Conservation (phyloP, 441 rosid genomes). For the Populus hybrid region DNA sequence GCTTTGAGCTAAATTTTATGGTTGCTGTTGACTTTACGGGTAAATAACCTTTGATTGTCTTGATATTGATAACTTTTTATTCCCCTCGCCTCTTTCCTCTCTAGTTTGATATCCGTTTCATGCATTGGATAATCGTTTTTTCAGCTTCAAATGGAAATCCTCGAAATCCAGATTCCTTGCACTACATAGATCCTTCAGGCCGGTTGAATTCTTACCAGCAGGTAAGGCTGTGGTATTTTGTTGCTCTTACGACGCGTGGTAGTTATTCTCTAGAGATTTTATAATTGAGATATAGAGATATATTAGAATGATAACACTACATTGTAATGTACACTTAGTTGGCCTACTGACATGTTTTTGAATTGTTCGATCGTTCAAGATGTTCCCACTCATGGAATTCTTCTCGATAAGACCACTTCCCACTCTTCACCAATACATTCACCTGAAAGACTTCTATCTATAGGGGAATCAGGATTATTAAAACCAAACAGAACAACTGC, state of each 20-base stretch:
- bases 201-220: constrained; percentile 70
- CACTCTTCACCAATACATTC: background rate
- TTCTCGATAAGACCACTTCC: too few relatives aligned
- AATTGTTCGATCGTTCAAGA: background rate
- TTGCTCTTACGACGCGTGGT: background rate
- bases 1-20: constrained; percentile 83
- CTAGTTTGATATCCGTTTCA: background rate
- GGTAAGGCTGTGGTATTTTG: constrained; percentile 31
- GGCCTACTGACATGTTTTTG: background rate
- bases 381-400: background rate
- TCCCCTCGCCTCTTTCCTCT: background rate
- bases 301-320: background rate
- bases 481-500: background rate
- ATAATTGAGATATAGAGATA: background rate
- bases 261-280: background rate
- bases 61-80: background rate
- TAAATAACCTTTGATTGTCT: constrained; percentile 18
- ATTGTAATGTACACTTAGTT: background rate
- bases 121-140: background rate
- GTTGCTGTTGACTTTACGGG: constrained; percentile 94
- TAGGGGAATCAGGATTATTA: background rate
- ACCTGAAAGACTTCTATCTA: background rate
- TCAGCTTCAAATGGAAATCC: constrained; percentile 62
- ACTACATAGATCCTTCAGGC: constrained; percentile 77
- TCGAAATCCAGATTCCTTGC: constrained; percentile 57